Evolutionary conservation across 352 stramenopile species (phyloP).

Genomic region (Hyphochytrium catenoides): DNA sequence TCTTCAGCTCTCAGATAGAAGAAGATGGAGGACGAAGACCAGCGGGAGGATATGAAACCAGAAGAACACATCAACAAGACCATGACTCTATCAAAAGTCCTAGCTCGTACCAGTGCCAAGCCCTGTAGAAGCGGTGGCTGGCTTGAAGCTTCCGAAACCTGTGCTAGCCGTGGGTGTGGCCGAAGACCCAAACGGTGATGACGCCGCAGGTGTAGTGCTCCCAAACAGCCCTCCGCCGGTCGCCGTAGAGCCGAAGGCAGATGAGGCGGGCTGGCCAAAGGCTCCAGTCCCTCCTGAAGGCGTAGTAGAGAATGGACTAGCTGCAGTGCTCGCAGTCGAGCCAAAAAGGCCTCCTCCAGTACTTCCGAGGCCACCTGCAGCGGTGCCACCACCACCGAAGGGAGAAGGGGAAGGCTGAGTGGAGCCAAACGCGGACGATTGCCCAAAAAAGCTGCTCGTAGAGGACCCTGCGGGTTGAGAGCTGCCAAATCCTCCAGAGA

Average conservation of each 20-base stretch:
- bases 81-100: no score
- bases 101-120: no score
- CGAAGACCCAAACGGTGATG: no score
- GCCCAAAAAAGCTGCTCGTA: constrained; percentile 19
- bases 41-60: no score
- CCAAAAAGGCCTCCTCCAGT: constrained; percentile 2
- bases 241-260: constrained; percentile 16
- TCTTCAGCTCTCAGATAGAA: no score
- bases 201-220: no score
- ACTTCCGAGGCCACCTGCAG: background rate
- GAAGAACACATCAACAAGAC: no score
- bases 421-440: constrained; percentile 1
- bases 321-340: constrained; percentile 1
- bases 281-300: constrained; percentile 1
- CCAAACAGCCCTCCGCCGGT: background rate
- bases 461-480: no score
- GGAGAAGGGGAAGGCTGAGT: background rate
- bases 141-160: no score
- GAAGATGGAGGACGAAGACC: no score
- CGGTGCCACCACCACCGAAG: constrained; percentile 4
- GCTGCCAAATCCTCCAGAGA: constrained; percentile 14
- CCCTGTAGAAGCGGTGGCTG: no score
- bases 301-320: background rate
- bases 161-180: no score
- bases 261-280: constrained; percentile 19